A percentile compares a stretch with the other conserved stretches of the same genome.
These are phyloP conservation scores for Serpula lacrymans DNA, from an alignment of 768 basidiomycete species.

Conservation along the genomic window DNA sequence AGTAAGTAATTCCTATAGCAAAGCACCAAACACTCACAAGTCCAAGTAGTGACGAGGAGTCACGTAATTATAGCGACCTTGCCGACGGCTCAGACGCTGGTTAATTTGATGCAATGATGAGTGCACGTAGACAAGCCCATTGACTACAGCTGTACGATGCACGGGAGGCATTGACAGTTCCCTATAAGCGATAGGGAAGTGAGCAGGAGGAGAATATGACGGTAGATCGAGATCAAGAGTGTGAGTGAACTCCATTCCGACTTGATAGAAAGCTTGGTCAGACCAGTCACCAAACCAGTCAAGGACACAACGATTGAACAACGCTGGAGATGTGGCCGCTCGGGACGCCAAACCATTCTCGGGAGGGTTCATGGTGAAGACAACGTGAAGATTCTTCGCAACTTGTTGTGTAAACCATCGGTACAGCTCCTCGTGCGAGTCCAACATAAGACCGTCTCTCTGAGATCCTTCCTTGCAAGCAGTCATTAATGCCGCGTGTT, in stretches of 20 bases:
- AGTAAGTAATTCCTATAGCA: conserved; percentile 6
- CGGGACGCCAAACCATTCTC: conserved; percentile 93
- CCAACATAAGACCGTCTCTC: conserved; percentile 95
- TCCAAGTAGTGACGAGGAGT: conserved; percentile 98
- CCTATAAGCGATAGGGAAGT: conserved; percentile 90
- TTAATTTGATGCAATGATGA: conserved; percentile 88
- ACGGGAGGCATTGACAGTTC: conserved; percentile 81
- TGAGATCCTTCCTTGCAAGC: conserved; percentile 99
- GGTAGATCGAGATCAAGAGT: conserved; percentile 89
- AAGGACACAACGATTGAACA: conserved; percentile 98
- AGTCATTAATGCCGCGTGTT: conserved; percentile 96
- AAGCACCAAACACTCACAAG: conserved; percentile 66
- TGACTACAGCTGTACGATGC: conserved; percentile 89
- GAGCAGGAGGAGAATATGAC: conserved; percentile 70
- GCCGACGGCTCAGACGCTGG: conserved; percentile 80
- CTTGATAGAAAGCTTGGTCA: conserved; percentile 97
- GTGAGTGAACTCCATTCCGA: conserved; percentile 94
- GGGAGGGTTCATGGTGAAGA: conserved; percentile 99
- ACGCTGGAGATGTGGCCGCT: conserved; percentile 94
- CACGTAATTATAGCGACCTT: conserved; percentile 95
- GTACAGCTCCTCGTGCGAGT: conserved; percentile 96
- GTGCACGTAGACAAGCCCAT: conserved; percentile 91
- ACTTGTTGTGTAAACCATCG: conserved; percentile 99
- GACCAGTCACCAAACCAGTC: conserved; percentile 99
- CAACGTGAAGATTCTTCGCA: conserved; percentile 95